Percentiles rank a stretch among this genome's conserved stretches.
Conservation (phyloP, 441 rosid species). For the Monsonia emarginata region DNA sequence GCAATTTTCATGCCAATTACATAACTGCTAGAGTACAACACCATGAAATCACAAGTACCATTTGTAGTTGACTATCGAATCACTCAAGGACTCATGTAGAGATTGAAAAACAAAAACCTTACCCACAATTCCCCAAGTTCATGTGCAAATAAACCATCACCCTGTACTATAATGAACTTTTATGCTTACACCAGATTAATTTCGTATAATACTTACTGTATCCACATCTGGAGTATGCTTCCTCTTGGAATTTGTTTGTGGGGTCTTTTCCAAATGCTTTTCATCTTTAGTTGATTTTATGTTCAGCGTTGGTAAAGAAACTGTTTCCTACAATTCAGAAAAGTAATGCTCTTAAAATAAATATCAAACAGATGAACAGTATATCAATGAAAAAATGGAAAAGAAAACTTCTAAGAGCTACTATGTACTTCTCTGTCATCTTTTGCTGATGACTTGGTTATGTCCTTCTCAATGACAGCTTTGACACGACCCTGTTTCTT, state of each 20-base stretch:
- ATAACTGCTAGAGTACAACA: background rate
- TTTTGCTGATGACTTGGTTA: conserved; percentile 31
- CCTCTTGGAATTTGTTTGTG: conserved; percentile 51
- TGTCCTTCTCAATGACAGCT: conserved; percentile 33
- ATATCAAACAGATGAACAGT: conserved; percentile 11
- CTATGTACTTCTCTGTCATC: conserved; percentile 46
- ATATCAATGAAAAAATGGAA: conserved; percentile 7
- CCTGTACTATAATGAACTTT: background rate
- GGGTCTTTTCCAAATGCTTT: conserved; percentile 39
- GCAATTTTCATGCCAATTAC: background rate
- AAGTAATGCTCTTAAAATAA: background rate
- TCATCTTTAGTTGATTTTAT: conserved; percentile 42
- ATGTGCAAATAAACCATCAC: background rate
- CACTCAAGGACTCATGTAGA: background rate
- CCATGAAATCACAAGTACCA: background rate
- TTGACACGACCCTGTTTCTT: conserved; percentile 45
- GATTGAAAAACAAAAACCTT: background rate
- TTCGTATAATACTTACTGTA: conserved; percentile 32
- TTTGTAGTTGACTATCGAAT: background rate
- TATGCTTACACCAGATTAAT: background rate
- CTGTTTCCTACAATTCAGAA: conserved; percentile 36
- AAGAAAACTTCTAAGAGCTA: conserved; percentile 5
- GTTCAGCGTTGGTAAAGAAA: conserved; percentile 45
- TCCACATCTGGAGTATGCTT: conserved; percentile 43
- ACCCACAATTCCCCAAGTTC: background rate